Evolutionary conservation across 495 filamentous ascomycete genomes (phyloP).

Genomic region (Penicillium lividum): DNA sequence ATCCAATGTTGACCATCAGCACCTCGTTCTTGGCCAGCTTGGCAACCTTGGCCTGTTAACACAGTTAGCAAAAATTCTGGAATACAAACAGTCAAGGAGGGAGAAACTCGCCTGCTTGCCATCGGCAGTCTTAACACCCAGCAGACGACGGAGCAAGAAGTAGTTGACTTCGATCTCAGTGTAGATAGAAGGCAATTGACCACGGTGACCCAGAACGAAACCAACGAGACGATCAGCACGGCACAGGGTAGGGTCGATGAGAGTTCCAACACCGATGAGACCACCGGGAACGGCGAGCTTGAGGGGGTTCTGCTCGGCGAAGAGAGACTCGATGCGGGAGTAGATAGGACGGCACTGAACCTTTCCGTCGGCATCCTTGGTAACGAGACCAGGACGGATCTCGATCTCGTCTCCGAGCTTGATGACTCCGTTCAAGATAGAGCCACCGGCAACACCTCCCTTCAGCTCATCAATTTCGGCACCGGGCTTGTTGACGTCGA

Average conservation of each 20-base stretch:
- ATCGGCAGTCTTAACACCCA: slow-evolving; percentile 96
- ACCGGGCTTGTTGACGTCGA: slow-evolving; percentile 99
- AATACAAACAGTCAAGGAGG: background rate
- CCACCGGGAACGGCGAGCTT: slow-evolving; percentile 97
- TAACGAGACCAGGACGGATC: slow-evolving; percentile 94
- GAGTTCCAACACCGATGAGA: slow-evolving; percentile 94
- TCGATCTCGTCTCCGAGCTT: slow-evolving; percentile 98
- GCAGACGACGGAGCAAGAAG: slow-evolving; percentile 88
- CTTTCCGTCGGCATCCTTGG: slow-evolving; percentile 87
- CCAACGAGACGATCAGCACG: slow-evolving; percentile 94
- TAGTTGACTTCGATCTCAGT: slow-evolving; percentile 98
- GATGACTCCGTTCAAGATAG: slow-evolving; percentile 91
- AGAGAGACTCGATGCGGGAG: slow-evolving; percentile 89
- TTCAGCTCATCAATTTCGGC: slow-evolving; percentile 99
- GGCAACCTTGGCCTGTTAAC: slow-evolving; percentile 75
- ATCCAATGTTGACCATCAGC: slow-evolving; percentile 98
- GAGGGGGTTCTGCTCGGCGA: slow-evolving; percentile 96
- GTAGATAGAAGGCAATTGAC: slow-evolving; percentile 89
- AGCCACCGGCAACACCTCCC: slow-evolving; percentile 97
- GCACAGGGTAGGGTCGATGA: slow-evolving; percentile 95
- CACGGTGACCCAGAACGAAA: slow-evolving; percentile 94
- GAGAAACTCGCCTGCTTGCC: slow-evolving; percentile 69
- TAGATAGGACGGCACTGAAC: slow-evolving; percentile 97
- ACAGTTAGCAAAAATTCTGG: background rate
- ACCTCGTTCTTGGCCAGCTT: slow-evolving; percentile 98